These are phyloP conservation scores for Penicillium waksmanii DNA, from an alignment of 495 filamentous ascomycete species.

Conservation along the genomic window DNA sequence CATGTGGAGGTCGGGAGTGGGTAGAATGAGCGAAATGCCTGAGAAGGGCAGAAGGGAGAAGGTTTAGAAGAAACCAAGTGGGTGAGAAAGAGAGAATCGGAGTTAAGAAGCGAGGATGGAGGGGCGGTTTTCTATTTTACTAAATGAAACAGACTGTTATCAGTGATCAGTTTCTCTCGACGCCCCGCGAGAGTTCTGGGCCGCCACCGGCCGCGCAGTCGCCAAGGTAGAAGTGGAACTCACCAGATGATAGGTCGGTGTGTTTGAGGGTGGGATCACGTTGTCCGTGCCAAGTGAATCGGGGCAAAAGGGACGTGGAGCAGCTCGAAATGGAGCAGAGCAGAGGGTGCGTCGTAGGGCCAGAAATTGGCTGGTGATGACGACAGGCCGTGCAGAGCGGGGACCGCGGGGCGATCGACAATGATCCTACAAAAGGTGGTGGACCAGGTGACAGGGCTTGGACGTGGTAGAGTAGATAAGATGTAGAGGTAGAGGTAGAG, in stretches of 20 bases:
- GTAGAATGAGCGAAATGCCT: constrained; percentile 3
- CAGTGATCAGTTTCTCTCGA: constrained; percentile 5
- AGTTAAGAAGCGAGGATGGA: not conserved
- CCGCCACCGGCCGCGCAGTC: constrained; percentile 16
- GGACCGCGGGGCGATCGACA: constrained; percentile 19
- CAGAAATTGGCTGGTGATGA: constrained; percentile 19
- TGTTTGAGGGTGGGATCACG: not conserved
- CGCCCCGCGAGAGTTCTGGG: not conserved
- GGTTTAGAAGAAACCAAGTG: not conserved
- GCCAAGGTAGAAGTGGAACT: constrained; percentile 24
- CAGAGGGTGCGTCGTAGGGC: not conserved
- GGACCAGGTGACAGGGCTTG: no score
- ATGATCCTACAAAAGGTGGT: not conserved
- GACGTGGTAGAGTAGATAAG: no score
- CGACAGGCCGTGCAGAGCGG: constrained; percentile 17
- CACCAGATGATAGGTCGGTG: constrained; percentile 3
- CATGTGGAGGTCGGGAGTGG: constrained; percentile 49
- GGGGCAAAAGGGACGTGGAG: constrained; percentile 7
- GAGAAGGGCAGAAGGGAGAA: constrained; percentile 3
- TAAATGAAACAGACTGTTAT: constrained; percentile 9
- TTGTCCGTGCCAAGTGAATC: not conserved
- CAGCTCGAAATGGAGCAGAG: constrained; percentile 14
- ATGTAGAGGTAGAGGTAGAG: no score
- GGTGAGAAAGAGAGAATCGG: not conserved
- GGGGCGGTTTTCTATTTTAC: not conserved